Evolutionary conservation across 345 rosid species (phyloP), one percentile per base, ranked within the genome.

Genomic region (Eucalyptus caleyi): DNA sequence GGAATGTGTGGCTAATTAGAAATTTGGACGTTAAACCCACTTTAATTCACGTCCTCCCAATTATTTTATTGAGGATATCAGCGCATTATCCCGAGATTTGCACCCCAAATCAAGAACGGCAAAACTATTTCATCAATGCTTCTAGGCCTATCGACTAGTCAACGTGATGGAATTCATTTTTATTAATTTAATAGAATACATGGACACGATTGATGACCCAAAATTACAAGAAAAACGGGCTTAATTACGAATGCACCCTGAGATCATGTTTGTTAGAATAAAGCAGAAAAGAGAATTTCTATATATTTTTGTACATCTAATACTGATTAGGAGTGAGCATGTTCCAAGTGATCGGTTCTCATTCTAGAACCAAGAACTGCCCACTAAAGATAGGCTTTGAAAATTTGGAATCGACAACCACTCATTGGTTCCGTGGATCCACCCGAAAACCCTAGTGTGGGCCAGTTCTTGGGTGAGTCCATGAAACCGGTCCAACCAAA

Each of bases 321-420:
- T 19, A 19, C 26, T 53, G 2, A 19, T 53, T 53, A 53, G 5
- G 26, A 4, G 5, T 19, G 11, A 53, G 4, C 59, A 53, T 3
- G 37, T 34, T 53, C 10, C 59, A 0, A 53, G 59, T 53, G 5
- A 53, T 1, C 1, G 26, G 59, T 53, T 53, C 59, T 53, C 2
- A 53, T 53, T 53, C 10, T 53, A 53, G 2, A 53, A 19, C 26
- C 5, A 19, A 19, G 11, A 19, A 53, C 59, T 1, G 5, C 59
- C 26, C 59, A 53, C 59, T 53, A 53, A 53, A 53, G 59, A 53
- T 53, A 1, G 2, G 24, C 2, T 53, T 53, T 8, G 24, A 53
- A 53, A 53, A 53, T 53, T 53, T 53, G 24, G 24, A 53, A 53
- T 0, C 5, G 0, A 53, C 24, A 53, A 53, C 26, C 0, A 0